phyloP scores from a whole-genome alignment of 2,329 filamentous ascomycete genomes.

The Ascochyta viciae-villosae region DNA sequence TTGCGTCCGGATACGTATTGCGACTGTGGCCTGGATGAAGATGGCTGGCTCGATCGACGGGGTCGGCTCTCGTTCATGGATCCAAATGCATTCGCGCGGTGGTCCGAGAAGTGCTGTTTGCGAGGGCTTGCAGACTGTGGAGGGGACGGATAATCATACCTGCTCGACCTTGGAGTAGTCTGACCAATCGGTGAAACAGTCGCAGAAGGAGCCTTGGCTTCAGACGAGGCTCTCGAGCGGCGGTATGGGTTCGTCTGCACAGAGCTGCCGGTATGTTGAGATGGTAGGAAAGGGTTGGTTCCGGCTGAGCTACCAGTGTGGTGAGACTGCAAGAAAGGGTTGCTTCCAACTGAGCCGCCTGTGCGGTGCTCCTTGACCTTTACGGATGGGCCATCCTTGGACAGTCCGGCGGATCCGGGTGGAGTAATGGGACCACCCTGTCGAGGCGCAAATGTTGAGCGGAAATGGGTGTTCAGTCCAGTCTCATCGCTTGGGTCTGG shows the following conservation, averaged over 20 bases:
- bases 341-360: slow-evolving; percentile 32
- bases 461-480: slow-evolving; percentile 67
- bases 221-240: slow-evolving; percentile 41
- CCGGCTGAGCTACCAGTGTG: slow-evolving; percentile 33
- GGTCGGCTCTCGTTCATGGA: slow-evolving; percentile 39
- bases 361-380: slow-evolving; percentile 19
- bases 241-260: slow-evolving; percentile 55
- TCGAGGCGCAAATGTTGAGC: slow-evolving; percentile 53
- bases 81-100: slow-evolving; percentile 44
- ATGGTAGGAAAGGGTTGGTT: slow-evolving; percentile 34
- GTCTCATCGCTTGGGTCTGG: slow-evolving; percentile 73
- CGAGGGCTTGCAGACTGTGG: slow-evolving; percentile 64
- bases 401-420: slow-evolving; percentile 37
- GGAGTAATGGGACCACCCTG: slow-evolving; percentile 37
- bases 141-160: slow-evolving; percentile 57
- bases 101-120: slow-evolving; percentile 44
- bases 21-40: slow-evolving; percentile 33
- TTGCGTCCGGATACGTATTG: slow-evolving; percentile 34
- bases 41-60: slow-evolving; percentile 45
- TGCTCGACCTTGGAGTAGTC: slow-evolving; percentile 30
- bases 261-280: slow-evolving; percentile 48
- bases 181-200: slow-evolving; percentile 25
- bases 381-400: slow-evolving; percentile 22
- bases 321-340: slow-evolving; percentile 33
- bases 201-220: slow-evolving; percentile 33